Evolutionary conservation across 257 asterid species (phyloP).

Genomic region (Gentiana straminea): DNA sequence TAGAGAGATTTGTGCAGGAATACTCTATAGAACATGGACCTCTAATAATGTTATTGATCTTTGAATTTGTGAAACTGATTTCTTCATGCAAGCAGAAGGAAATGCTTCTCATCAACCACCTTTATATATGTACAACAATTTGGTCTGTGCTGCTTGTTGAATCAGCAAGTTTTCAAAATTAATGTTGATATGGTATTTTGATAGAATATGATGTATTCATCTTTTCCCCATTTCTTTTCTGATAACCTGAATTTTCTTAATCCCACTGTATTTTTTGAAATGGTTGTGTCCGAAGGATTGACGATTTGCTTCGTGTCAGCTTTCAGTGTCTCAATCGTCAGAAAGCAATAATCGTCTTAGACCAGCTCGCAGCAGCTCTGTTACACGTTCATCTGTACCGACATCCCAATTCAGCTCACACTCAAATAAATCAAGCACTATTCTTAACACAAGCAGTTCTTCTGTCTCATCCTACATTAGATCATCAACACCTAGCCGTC

Average conservation of each 20-base stretch:
- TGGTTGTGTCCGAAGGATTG: background rate
- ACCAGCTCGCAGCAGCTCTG: slow-evolving; percentile 73
- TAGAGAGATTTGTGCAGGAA: too few species aligned
- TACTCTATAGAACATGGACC: too few species aligned
- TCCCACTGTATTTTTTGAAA: background rate
- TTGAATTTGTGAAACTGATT: too few species aligned
- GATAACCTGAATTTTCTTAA: background rate
- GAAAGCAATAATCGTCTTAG: slow-evolving; percentile 60
- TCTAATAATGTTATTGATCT: too few species aligned
- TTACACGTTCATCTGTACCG: slow-evolving; percentile 74
- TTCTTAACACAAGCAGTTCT: slow-evolving; percentile 91
- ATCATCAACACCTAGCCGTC: slow-evolving; percentile 79
- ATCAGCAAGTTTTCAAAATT: background rate
- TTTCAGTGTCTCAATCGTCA: slow-evolving; percentile 81
- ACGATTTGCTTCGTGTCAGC: slow-evolving; percentile 39
- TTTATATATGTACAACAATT: too few species aligned
- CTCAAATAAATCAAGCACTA: slow-evolving; percentile 55
- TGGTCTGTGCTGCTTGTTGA: background rate
- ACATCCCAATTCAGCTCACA: slow-evolving; percentile 54
- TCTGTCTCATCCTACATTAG: slow-evolving; percentile 93
- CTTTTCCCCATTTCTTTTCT: background rate
- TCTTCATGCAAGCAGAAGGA: too few species aligned
- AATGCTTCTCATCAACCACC: too few species aligned
- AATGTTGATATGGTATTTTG: background rate
- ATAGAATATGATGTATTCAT: background rate